Evolutionary conservation across 225 moss, liverwort and hornwort species (phyloP).

Genomic region (Thuidium tamariscinum): DNA sequence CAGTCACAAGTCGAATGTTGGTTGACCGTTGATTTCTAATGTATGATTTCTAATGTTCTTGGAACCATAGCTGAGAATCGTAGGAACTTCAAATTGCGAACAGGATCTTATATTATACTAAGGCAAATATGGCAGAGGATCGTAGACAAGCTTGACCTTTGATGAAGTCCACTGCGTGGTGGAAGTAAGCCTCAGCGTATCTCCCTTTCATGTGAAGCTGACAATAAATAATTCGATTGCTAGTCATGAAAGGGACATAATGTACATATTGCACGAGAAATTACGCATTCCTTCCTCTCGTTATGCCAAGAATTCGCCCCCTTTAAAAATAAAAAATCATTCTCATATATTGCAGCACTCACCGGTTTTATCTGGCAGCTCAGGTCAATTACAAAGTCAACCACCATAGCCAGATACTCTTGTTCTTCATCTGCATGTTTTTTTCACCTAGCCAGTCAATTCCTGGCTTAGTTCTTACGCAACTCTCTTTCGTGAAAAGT

Average conservation of each 20-base stretch:
- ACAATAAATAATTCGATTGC: neutral
- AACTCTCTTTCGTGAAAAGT: neutral
- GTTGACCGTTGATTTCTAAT: neutral
- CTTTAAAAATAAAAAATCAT: neutral
- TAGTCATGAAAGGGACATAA: neutral
- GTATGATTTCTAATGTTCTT: neutral
- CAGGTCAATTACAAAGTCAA: conserved; percentile 35
- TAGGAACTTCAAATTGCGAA: neutral
- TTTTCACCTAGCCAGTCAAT: neutral
- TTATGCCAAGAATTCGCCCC: neutral
- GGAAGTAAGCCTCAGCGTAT: conserved; percentile 23
- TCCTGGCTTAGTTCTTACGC: neutral
- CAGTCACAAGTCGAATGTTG: neutral
- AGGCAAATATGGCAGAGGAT: neutral
- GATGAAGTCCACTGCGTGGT: conserved; percentile 44
- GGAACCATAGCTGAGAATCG: neutral
- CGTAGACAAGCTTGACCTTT: conserved; percentile 19
- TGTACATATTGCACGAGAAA: neutral
- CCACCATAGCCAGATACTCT: conserved; percentile 23
- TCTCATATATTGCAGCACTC: neutral
- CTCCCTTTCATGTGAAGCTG: conserved; percentile 31
- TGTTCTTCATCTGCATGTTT: conserved; percentile 22
- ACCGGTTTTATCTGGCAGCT: conserved; percentile 28
- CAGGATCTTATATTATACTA: neutral
- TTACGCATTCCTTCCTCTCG: neutral